phyloP scores from a whole-genome alignment of 441 rosid species.

The Pelargonium cotyledonis region DNA sequence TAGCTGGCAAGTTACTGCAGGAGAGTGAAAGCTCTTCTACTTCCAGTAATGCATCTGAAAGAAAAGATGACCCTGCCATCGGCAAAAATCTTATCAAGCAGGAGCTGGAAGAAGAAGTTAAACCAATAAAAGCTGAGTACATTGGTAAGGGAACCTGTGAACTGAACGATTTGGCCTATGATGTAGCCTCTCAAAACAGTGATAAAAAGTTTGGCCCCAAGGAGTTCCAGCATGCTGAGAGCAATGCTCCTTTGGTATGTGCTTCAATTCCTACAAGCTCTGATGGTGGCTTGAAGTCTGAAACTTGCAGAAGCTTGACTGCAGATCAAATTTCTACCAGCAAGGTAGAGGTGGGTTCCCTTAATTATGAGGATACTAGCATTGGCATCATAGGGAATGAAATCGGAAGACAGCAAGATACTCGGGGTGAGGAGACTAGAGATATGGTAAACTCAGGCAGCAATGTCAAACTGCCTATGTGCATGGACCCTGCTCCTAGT shows the following conservation, averaged over 20 bases:
- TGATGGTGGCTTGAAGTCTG: constrained; percentile 33
- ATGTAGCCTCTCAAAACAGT: constrained; percentile 32
- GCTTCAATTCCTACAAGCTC: constrained; percentile 33
- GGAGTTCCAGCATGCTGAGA: constrained; percentile 35
- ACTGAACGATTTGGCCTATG: constrained; percentile 28
- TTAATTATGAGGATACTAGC: constrained; percentile 26
- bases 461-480: constrained; percentile 32
- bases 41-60: constrained; percentile 56
- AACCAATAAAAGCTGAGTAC: constrained; percentile 38
- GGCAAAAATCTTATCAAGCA: constrained; percentile 33
- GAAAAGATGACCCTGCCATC: constrained; percentile 35
- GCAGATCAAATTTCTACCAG: constrained; percentile 22
- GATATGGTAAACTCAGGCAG: constrained; percentile 30
- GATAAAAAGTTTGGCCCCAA: constrained; percentile 36
- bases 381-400: constrained; percentile 31
- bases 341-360: constrained; percentile 30
- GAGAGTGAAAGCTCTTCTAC: constrained; percentile 54
- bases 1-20: background rate
- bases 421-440: constrained; percentile 27
- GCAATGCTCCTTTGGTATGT: constrained; percentile 38
- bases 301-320: constrained; percentile 24
- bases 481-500: constrained; percentile 29
- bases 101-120: constrained; percentile 28
- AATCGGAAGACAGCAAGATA: constrained; percentile 24
- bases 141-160: constrained; percentile 50